Evolutionary conservation across 2,329 filamentous ascomycete genomes (phyloP).

Genomic region (Didymella arachidicola): DNA sequence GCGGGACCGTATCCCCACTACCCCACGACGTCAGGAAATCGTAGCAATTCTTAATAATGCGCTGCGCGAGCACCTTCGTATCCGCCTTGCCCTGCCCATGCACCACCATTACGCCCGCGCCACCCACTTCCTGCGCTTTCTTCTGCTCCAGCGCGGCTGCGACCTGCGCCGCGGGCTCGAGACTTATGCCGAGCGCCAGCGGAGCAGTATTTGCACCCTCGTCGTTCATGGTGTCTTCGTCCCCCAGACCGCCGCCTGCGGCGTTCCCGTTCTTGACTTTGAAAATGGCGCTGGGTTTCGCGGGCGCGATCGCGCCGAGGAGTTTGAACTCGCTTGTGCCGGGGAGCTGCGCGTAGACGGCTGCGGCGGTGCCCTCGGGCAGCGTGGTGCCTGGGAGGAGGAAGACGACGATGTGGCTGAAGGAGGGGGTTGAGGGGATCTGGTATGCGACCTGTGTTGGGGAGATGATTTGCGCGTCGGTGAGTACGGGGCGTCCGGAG

Average conservation of each 20-base stretch:
- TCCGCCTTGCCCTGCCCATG: constrained; percentile 59
- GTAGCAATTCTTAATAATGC: constrained; percentile 96
- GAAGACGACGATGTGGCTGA: constrained; percentile 85
- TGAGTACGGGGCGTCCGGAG: constrained; percentile 67
- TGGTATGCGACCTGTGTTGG: constrained; percentile 70
- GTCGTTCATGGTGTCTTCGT: constrained; percentile 58
- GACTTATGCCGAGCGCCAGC: constrained; percentile 79
- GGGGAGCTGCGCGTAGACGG: constrained; percentile 85
- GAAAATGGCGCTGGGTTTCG: constrained; percentile 93
- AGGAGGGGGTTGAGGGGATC: constrained; percentile 68
- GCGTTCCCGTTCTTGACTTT: constrained; percentile 64
- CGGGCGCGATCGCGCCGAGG: constrained; percentile 85
- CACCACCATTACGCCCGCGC: constrained; percentile 45
- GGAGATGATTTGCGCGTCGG: constrained; percentile 63
- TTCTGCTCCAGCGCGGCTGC: constrained; percentile 71
- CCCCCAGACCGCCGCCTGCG: constrained; percentile 49
- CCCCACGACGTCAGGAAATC: constrained; percentile 94
- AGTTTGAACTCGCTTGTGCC: constrained; percentile 73
- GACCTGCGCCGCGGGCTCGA: constrained; percentile 80
- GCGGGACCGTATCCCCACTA: constrained; percentile 81
- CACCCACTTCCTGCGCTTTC: constrained; percentile 49
- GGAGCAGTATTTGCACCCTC: constrained; percentile 40
- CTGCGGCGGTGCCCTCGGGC: constrained; percentile 79
- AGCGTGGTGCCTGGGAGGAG: constrained; percentile 79
- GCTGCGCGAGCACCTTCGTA: constrained; percentile 77